phyloP scores from a whole-genome alignment of 176 grass and related monocot species.

The Melocanna baccifera region DNA sequence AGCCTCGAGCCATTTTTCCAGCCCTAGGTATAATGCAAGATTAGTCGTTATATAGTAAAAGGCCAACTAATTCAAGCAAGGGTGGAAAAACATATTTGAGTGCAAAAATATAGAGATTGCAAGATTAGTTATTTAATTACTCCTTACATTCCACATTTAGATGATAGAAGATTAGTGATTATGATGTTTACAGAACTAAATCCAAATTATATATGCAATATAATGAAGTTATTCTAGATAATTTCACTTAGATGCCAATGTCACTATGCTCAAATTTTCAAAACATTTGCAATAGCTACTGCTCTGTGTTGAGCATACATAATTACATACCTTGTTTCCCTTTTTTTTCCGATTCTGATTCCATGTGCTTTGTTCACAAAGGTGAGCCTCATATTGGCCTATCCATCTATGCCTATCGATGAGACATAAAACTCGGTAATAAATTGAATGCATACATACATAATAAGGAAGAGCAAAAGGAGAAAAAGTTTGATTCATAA shows the following conservation, averaged over 20 bases:
- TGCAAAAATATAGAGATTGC: background rate
- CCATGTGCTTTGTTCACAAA: conserved; percentile 98
- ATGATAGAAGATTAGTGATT: too few relatives aligned
- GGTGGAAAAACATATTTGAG: too few relatives aligned
- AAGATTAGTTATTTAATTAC: background rate
- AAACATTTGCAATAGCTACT: background rate
- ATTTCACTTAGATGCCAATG: background rate
- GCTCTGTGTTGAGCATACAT: conserved; percentile 5
- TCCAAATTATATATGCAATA: too few relatives aligned
- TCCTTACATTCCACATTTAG: too few relatives aligned
- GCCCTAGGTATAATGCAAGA: too few relatives aligned
- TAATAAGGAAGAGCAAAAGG: background rate
- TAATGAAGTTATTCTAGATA: background rate
- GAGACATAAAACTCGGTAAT: background rate
- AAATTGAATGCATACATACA: conserved; percentile 22
- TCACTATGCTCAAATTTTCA: background rate
- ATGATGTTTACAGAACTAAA: too few relatives aligned
- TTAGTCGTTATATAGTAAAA: background rate
- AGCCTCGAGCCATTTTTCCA: too few relatives aligned
- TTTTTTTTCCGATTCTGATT: conserved; percentile 99
- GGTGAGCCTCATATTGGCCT: conserved; percentile 90
- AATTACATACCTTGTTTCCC: conserved; percentile 70
- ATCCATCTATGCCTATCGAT: conserved; percentile 86
- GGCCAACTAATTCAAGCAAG: background rate
- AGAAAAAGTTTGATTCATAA: background rate